These are phyloP conservation scores for Termitomyces sp. DNA, from an alignment of 768 basidiomycete genomes.

Conservation along the genomic window DNA sequence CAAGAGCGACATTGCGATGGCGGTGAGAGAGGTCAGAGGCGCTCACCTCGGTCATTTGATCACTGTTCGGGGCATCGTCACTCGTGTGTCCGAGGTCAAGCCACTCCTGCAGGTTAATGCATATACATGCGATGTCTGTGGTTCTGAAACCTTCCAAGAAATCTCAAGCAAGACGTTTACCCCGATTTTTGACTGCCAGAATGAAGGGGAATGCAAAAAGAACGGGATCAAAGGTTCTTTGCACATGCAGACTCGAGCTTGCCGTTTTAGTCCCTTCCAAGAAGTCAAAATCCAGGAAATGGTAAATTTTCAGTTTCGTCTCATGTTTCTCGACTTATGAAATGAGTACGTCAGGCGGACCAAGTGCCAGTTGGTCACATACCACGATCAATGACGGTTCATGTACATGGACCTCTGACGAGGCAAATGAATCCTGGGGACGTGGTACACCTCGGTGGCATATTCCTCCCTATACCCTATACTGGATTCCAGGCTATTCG, in stretches of 20 bases:
- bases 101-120: conserved; percentile 96
- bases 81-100: conserved; percentile 98
- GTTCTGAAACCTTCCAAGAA: conserved; percentile 98
- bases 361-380: conserved; percentile 99
- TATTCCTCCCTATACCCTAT: conserved; percentile 97
- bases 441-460: conserved; percentile 91
- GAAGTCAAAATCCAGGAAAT: conserved; percentile 99
- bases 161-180: conserved; percentile 89
- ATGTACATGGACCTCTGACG: conserved; percentile 86
- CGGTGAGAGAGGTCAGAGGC: conserved; percentile 90
- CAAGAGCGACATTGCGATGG: conserved; percentile 69
- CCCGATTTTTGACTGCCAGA: conserved; percentile 87
- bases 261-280: conserved; percentile 96
- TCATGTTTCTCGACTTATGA: neutral
- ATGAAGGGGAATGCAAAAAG: conserved; percentile 78
- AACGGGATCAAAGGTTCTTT: conserved; percentile 86
- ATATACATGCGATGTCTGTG: conserved; percentile 97
- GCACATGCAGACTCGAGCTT: conserved; percentile 98
- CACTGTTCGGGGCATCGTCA: conserved; percentile 96
- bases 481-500: conserved; percentile 97
- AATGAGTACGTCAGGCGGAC: conserved; percentile 62
- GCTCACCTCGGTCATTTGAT: conserved; percentile 87
- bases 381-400: conserved; percentile 97
- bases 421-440: conserved; percentile 94
- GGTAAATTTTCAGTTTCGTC: conserved; percentile 41